These are phyloP conservation scores for Apiospora aurea DNA, from an alignment of 2,329 filamentous ascomycete species.

Conservation along the genomic window DNA sequence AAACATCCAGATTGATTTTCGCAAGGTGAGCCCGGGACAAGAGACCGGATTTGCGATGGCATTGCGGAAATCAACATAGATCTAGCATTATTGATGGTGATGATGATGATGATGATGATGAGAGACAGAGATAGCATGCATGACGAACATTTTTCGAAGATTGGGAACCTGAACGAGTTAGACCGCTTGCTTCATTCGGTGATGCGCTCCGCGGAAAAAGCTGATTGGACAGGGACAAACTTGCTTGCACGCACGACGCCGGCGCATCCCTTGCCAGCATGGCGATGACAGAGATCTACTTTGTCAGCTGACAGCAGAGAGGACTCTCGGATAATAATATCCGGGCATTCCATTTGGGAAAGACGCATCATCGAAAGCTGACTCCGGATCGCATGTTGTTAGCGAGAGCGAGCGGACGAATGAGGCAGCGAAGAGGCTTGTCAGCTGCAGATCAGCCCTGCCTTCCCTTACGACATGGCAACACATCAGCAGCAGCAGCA, in stretches of 20 bases:
- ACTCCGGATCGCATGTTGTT: neutral
- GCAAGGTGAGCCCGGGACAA: neutral
- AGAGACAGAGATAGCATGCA: too few species aligned
- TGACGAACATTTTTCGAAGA: neutral
- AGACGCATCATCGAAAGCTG: neutral
- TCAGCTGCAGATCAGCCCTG: neutral
- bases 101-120: too few species aligned
- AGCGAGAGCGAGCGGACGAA: neutral
- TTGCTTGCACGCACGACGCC: neutral
- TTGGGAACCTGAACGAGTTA: neutral
- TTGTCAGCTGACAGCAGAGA: neutral
- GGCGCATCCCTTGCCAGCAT: neutral
- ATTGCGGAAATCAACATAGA: neutral
- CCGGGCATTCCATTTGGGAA: neutral
- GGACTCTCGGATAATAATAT: neutral
- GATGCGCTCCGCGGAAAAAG: neutral
- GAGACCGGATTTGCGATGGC: neutral
- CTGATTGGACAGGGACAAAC: neutral
- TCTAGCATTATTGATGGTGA: neutral
- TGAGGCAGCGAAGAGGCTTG: neutral
- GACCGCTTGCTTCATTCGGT: neutral
- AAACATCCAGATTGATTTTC: neutral
- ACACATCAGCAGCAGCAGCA: neutral
- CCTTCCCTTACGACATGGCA: neutral
- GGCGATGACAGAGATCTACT: neutral